A percentile compares a stretch with the other conserved stretches of the same genome.
phyloP scores from a whole-genome alignment of 1,284 basidiomycete species.

The Microbotryum intermedium region DNA sequence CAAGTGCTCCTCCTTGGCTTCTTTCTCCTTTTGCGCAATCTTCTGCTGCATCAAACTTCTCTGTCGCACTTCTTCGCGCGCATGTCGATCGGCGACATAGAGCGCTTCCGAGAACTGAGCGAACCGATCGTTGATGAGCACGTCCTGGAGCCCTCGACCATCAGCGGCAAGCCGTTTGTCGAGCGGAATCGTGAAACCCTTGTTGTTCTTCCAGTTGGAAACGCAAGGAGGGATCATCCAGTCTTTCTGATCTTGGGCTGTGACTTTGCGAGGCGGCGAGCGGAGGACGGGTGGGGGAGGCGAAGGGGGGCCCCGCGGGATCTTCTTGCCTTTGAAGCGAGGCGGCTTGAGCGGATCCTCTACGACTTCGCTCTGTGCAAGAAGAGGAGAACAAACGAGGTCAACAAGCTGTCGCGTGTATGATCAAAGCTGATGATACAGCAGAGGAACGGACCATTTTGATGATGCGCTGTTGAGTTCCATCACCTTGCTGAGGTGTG shows the following conservation, averaged over 20 bases:
- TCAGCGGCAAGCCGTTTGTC: constrained; percentile 98
- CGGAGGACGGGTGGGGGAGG: constrained; percentile 95
- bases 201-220: constrained; percentile 99
- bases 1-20: constrained; percentile 90
- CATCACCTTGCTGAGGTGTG: constrained; percentile 76
- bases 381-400: too few species aligned
- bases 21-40: constrained; percentile 95
- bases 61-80: constrained; percentile 94
- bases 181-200: constrained; percentile 97
- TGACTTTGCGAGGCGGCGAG: constrained; percentile 90
- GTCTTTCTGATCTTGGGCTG: constrained; percentile 94
- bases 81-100: constrained; percentile 93
- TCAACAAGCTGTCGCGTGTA: background rate
- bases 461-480: constrained; percentile 87
- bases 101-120: constrained; percentile 96
- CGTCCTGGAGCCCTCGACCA: constrained; percentile 92
- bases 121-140: constrained; percentile 98
- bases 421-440: background rate
- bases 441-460: constrained; percentile 65
- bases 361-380: constrained; percentile 55
- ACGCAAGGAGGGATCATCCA: constrained; percentile 99
- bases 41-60: constrained; percentile 96
- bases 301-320: constrained; percentile 86
- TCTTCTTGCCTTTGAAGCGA: constrained; percentile 97
- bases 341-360: constrained; percentile 97